phyloP scores from a whole-genome alignment of 169 alveolate species.

The Eimeria acervulina region DNA sequence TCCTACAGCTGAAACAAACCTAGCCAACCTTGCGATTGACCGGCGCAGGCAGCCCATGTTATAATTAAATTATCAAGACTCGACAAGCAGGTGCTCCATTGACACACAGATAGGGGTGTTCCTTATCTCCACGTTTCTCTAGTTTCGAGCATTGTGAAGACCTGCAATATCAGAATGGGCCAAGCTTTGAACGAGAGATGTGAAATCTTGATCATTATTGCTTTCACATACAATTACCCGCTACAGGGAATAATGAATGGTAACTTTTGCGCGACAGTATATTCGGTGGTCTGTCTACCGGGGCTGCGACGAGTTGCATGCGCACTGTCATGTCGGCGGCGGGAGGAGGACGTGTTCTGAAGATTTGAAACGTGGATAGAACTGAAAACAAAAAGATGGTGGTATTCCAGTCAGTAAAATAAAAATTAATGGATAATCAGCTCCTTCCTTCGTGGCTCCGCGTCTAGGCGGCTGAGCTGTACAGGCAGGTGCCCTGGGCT shows the following conservation, averaged over 20 bases:
- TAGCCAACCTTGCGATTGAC: too few species aligned
- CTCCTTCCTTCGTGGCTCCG: background rate
- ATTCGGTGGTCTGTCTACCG: background rate
- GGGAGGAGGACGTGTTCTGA: slow-evolving; percentile 18
- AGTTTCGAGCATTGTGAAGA: too few species aligned
- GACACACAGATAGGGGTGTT: too few species aligned
- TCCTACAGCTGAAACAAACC: too few species aligned
- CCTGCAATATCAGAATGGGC: background rate
- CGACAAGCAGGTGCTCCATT: too few species aligned
- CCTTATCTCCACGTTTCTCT: too few species aligned
- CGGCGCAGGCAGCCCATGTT: too few species aligned
- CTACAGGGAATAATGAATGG: background rate
- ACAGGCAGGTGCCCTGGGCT: background rate
- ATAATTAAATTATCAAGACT: too few species aligned
- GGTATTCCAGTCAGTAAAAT: background rate
- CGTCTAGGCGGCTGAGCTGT: background rate
- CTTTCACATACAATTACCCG: background rate
- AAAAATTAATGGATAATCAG: background rate
- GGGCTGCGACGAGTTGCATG: slow-evolving; percentile 69
- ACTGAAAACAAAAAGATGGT: background rate
- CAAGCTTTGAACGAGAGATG: too few species aligned
- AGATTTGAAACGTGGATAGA: background rate
- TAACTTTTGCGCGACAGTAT: background rate
- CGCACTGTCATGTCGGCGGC: slow-evolving; percentile 10
- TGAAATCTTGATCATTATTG: background rate